These are phyloP conservation scores for Trametes pubescens DNA, from an alignment of 1,284 basidiomycete species.

Conservation along the genomic window DNA sequence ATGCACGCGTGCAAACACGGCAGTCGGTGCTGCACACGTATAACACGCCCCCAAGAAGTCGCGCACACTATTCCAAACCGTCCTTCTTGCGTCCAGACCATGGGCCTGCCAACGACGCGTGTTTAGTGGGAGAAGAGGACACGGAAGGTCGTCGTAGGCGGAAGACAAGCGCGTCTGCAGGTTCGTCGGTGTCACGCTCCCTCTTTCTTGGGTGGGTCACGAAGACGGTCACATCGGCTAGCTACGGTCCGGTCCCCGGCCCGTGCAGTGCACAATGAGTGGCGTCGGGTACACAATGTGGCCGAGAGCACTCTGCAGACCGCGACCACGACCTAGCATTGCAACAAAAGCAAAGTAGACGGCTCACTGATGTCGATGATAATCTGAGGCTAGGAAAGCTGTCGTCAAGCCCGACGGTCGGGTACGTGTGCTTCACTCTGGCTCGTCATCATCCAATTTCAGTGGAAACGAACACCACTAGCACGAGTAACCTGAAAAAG, in stretches of 20 bases:
- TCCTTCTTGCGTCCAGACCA: neutral
- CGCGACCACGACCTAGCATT: neutral
- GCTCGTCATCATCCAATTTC: neutral
- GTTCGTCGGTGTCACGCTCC: constrained; percentile 5
- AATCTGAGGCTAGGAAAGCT: neutral
- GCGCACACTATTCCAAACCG: neutral
- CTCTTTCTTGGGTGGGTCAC: neutral
- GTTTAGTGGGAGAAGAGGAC: neutral
- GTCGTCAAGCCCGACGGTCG: neutral
- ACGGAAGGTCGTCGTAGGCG: neutral
- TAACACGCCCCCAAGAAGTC: neutral
- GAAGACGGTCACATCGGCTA: no score
- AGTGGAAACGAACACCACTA: constrained; percentile 3
- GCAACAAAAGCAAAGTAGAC: neutral
- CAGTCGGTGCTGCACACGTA: constrained; percentile 3
- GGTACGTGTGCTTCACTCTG: neutral
- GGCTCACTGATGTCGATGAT: neutral
- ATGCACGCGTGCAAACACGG: neutral
- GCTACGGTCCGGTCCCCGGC: no score
- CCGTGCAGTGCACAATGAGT: no score
- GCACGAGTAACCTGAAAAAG: neutral
- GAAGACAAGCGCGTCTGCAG: neutral
- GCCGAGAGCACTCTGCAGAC: neutral
- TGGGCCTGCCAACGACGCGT: neutral
- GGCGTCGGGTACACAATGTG: no score